These are phyloP conservation scores for Iberis pinnata DNA, from an alignment of 345 rosid genomes.

Conservation along the genomic window DNA sequence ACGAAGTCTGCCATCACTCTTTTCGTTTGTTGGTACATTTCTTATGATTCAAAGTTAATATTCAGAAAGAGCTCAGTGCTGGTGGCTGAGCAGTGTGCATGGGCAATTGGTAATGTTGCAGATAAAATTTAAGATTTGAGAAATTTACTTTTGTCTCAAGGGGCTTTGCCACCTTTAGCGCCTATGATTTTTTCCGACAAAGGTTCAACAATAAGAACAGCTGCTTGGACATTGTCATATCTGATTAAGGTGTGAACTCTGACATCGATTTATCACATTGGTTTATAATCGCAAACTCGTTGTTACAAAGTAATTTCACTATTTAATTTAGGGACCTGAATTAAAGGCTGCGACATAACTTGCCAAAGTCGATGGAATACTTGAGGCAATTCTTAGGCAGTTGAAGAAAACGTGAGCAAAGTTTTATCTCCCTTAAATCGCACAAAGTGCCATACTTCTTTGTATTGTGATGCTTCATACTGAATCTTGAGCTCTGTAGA, in stretches of 20 bases:
- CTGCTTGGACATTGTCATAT: constrained; percentile 97
- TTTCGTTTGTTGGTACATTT: constrained; percentile 1
- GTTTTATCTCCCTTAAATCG: constrained; percentile 3
- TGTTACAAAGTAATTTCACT: no score
- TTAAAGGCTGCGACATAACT: constrained; percentile 80
- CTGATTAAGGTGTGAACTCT: constrained; percentile 75
- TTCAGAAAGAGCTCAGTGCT: constrained; percentile 76
- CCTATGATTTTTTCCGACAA: constrained; percentile 91
- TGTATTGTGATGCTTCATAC: neutral
- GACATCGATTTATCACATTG: neutral
- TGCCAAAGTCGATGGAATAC: constrained; percentile 59
- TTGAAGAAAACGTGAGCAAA: constrained; percentile 64
- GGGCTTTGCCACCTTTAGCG: constrained; percentile 82
- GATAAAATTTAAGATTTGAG: constrained; percentile 94
- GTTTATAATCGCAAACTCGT: constrained; percentile 8
- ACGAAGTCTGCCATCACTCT: neutral
- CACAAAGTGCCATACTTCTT: neutral
- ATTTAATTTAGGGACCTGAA: constrained; percentile 73
- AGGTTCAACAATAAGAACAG: constrained; percentile 89
- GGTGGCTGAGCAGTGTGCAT: constrained; percentile 95
- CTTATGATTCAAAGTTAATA: constrained; percentile 20
- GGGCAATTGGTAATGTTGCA: constrained; percentile 97
- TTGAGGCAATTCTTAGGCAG: constrained; percentile 79
- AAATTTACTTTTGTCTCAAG: constrained; percentile 81
- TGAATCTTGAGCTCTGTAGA: no score